Evolutionary conservation across 495 filamentous ascomycete species (phyloP), one percentile per base, ranked within the genome.

Genomic region (Talaromyces thailandensis): DNA sequence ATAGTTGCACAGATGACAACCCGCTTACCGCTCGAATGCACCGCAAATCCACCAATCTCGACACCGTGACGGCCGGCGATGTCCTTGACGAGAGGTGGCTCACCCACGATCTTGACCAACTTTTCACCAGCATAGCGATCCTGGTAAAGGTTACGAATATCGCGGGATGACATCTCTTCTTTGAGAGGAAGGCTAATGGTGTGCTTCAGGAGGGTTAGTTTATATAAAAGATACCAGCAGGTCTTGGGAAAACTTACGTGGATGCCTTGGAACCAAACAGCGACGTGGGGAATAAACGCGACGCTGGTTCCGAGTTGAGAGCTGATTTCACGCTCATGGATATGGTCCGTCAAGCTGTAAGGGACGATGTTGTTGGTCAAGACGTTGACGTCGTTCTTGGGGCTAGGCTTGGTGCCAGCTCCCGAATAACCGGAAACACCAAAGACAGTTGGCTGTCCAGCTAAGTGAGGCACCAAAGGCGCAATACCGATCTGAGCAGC

Each of bases 1-100:
- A 98, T 98, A n/a, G 93, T 96, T 23, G 89, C 93, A 71, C 92
- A 96, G 57, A 98, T 85, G 57, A 98, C 94, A 0, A 93, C 94
- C 35, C 94, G 82, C 80, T 91, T 93, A 53, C 93, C 93, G 26
- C 82, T 82, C 62, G 85, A 89, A 77, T 96, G 89, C 48, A 97
- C 93, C 48, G 87, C 92, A 68, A 98, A 97, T 25, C 93, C 92
- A 63, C 94, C 94, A 74, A 98, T 91, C 78, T 98, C 92, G 21
- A 96, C 86, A 8, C 92, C 92, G 69, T 98, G 94, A 75, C 88
- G 93, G 40, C 90, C 90, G 63, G 86, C 85, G 68, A 98, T 97
- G 71, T 84, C 77, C 76, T 94, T 96, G 52, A 98, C 94, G 3
- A 85, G 74, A 35, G 94, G 94, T 2, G 88, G 82, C 73, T 98